A percentile compares a stretch with the other conserved stretches of the same genome.
Conservation (phyloP, 768 basidiomycete species). For the Fomitopsis pulvina region DNA sequence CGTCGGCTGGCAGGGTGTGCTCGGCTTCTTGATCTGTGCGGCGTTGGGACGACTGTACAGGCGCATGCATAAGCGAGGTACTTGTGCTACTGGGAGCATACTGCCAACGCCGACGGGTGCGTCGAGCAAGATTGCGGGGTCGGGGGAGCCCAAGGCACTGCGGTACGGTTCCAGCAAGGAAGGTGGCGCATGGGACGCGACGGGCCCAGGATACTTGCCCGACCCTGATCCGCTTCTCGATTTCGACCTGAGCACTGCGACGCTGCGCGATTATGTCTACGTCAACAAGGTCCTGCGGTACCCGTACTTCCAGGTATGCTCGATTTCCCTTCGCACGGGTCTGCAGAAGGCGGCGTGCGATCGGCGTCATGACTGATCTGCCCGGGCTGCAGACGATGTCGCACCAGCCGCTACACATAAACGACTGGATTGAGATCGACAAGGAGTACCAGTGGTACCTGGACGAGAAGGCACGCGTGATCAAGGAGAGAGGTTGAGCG, state of each 20-base stretch:
- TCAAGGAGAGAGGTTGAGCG: constrained; percentile 21
- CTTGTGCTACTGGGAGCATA: too few species aligned
- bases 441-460: constrained; percentile 27
- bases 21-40: background rate
- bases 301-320: constrained; percentile 15
- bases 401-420: constrained; percentile 30
- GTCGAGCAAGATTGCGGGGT: too few species aligned
- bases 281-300: constrained; percentile 18
- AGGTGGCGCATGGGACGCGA: constrained; percentile 3
- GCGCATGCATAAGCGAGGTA: too few species aligned
- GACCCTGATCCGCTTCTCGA: constrained; percentile 13
- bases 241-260: constrained; percentile 13
- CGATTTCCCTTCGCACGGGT: background rate
- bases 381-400: constrained; percentile 21
- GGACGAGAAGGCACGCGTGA: constrained; percentile 24
- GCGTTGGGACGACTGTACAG: background rate
- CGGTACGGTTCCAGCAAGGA: constrained; percentile 3
- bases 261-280: constrained; percentile 13
- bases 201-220: constrained; percentile 7
- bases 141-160: background rate
- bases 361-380: background rate
- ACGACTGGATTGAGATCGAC: constrained; percentile 34
- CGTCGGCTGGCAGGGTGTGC: background rate
- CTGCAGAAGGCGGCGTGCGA: background rate
- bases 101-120: background rate